Evolutionary conservation across 2,329 filamentous ascomycete genomes (phyloP), one percentile per base, ranked within the genome.

Genomic region (Curvularia hawaiiensis): DNA sequence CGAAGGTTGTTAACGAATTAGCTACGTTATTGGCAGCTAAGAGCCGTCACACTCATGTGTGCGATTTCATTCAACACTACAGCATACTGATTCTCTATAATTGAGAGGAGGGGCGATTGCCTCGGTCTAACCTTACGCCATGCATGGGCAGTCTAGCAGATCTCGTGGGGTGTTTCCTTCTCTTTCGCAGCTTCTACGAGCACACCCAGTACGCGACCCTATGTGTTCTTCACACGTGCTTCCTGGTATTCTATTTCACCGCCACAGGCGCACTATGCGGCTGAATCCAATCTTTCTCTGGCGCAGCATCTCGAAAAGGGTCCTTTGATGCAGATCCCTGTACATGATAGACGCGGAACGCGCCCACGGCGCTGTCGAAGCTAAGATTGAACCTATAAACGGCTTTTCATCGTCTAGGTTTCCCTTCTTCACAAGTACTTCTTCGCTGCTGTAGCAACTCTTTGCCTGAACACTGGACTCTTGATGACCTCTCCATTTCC

Each of bases 361-460:
- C 24, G n/a, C 26, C 7, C 18, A 40, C 10, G 22, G 35, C 33
- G 16, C 11, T 14, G n/a, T 40, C 14, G 3, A 12, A 45, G 50
- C 30, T 44, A 20, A 1, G 1, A 9, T 10, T 38, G 3, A 22
- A 46, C n/a, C 18, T n/a, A 6, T n/a, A 9, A 14, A 12, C 28
- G 39, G 11, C 31, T 7, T 45, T 45, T 14, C 20, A 8, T 51
- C 12, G 12, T 9, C 10, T 20, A 14, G 22, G 12, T 6, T 35
- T 35, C 35, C 40, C 33, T 6, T 40, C 40, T 30, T 48, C 38
- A 97, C 57, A 97, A 77, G 79, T 95, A 97, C 78, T 98, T 99
- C 79, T 91, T 92, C 65, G 92, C 95, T 0, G 94, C 94, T 2
- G 91, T 91, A 1, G 87, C 88, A 20, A 99, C 92, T 70, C 90